Conservation (phyloP, 164 flowering plant genomes). For the Magnolia kwangsiensis region DNA sequence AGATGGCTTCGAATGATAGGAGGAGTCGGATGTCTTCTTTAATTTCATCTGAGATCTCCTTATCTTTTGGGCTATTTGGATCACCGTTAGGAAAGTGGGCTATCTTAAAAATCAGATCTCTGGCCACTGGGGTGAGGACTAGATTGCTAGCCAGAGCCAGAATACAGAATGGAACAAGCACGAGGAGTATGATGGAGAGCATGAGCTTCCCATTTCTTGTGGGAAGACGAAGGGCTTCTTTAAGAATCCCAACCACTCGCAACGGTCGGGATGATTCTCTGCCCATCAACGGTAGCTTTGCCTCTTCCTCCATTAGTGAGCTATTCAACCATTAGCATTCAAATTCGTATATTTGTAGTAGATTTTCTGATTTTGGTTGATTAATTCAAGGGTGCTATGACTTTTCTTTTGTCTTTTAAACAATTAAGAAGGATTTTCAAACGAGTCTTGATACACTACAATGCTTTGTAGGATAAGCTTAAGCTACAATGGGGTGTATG, state of each 20-base stretch:
- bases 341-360: too few relatives aligned
- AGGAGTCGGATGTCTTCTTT: neutral
- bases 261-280: neutral
- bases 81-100: neutral
- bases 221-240: constrained; percentile 1
- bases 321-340: too few relatives aligned
- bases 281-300: neutral
- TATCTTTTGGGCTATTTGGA: neutral
- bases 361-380: too few relatives aligned
- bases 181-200: neutral
- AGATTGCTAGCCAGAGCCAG: neutral
- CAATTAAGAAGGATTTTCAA: too few relatives aligned
- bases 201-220: neutral
- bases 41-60: neutral
- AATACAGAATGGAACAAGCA: constrained; percentile 1
- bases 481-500: too few relatives aligned
- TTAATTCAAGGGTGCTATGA: too few relatives aligned
- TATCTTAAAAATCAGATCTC: neutral
- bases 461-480: too few relatives aligned
- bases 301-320: neutral
- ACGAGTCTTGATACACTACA: too few relatives aligned
- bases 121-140: neutral
- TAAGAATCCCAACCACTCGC: neutral
- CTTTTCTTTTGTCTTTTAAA: too few relatives aligned
- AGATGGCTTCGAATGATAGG: neutral